A percentile compares a stretch with the other conserved stretches of the same genome.
These are phyloP conservation scores for Diaporthe sp. DNA, from an alignment of 2,329 filamentous ascomycete genomes.

Conservation along the genomic window DNA sequence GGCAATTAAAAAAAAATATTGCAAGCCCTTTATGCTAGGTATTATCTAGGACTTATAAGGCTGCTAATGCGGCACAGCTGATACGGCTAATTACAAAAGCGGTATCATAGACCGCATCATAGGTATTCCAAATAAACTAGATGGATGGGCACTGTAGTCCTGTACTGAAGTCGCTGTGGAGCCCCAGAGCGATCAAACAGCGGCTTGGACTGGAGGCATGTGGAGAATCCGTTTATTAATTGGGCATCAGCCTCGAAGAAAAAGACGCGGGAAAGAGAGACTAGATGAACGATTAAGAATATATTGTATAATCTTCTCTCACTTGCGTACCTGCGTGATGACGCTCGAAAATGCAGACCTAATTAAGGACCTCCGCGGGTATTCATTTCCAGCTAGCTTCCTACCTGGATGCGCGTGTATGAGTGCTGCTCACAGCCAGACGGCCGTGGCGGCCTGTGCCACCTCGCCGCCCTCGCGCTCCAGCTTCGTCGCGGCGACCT, in stretches of 20 bases:
- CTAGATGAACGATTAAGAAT: neutral
- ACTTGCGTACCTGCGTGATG: neutral
- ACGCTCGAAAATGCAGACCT: neutral
- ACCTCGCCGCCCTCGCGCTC: constrained; percentile 19
- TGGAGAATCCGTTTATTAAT: no score
- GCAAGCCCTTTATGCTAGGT: no score
- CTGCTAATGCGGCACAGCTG: no score
- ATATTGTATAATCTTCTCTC: neutral
- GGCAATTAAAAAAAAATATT: no score
- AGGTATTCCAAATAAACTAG: neutral
- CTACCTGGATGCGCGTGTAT: constrained; percentile 43
- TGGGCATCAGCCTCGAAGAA: neutral
- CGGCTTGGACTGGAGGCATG: neutral
- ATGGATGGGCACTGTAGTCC: no score
- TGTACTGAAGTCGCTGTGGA: neutral
- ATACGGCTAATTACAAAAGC: no score
- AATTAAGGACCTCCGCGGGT: neutral
- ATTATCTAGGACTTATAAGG: no score
- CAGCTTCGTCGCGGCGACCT: constrained; percentile 35
- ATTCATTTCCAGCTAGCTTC: constrained; percentile 35
- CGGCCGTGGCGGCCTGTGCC: constrained; percentile 36
- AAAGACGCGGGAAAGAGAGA: neutral
- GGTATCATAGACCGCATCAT: no score
- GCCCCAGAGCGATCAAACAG: no score
- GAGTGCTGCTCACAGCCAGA: constrained; percentile 54